Evolutionary conservation across 73 alveolate genomes (phyloP).

Genomic region (Diophrys sp.): DNA sequence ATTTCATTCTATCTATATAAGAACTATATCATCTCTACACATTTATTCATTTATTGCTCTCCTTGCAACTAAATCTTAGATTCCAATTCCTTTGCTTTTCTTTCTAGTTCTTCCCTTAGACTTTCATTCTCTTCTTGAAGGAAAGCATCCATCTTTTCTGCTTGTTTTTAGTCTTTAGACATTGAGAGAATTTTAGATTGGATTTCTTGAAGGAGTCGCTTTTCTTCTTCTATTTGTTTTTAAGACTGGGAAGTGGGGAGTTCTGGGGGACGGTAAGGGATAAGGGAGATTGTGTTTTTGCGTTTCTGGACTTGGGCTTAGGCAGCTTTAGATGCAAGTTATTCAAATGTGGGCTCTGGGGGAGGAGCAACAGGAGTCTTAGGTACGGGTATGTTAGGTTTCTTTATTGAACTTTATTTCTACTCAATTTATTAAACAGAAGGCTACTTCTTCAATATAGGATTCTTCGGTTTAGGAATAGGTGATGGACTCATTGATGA

Average conservation of each 20-base stretch:
- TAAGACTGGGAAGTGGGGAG: background rate
- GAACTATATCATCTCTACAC: background rate
- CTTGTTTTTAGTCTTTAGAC: background rate
- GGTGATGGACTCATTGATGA: no score
- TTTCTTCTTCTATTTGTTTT: background rate
- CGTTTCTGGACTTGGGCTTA: no score
- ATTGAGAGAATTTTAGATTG: background rate
- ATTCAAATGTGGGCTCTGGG: no score
- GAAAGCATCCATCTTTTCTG: background rate
- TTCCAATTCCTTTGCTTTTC: background rate
- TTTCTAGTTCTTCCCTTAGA: background rate
- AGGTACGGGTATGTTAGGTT: no score
- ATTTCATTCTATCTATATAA: background rate
- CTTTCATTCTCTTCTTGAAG: background rate
- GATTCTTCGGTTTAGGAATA: no score
- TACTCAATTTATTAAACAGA: no score
- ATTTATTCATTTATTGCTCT: background rate
- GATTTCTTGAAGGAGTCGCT: background rate
- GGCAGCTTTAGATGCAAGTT: no score
- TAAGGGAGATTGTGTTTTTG: no score
- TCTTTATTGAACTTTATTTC: no score
- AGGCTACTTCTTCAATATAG: no score
- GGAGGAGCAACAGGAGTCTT: no score
- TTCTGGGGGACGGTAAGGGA: background rate
- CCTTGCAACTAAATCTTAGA: background rate